Conservation (phyloP, 164 flowering plant genomes). For the Santalum album region DNA sequence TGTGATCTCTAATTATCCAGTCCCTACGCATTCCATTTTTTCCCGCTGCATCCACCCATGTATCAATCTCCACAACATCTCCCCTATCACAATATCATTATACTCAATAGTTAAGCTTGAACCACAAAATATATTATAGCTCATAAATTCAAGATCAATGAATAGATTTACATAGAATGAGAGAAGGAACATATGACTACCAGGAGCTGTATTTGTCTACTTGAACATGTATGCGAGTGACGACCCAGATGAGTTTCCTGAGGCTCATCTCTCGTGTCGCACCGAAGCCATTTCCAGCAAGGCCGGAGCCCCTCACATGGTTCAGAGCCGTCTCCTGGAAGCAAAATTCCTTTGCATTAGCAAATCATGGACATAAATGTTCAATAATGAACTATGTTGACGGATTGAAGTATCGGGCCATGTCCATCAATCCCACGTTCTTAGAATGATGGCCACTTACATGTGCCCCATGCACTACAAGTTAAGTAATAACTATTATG, state of each 20-base stretch:
- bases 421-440: no score
- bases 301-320: slow-evolving; percentile 60
- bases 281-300: slow-evolving; percentile 64
- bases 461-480: no score
- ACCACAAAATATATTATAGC: no score
- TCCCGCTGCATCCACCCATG: slow-evolving; percentile 80
- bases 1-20: slow-evolving; percentile 62
- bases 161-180: no score
- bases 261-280: slow-evolving; percentile 71
- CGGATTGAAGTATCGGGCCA: no score
- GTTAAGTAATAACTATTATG: no score
- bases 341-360: background rate
- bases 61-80: slow-evolving; percentile 71
- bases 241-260: slow-evolving; percentile 75
- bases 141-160: no score
- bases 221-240: slow-evolving; percentile 61
- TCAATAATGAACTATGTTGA: background rate
- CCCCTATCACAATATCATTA: slow-evolving; percentile 56
- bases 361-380: background rate
- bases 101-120: no score
- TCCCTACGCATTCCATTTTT: slow-evolving; percentile 84
- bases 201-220: slow-evolving; percentile 59
- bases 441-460: no score
- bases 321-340: slow-evolving; percentile 73
- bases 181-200: slow-evolving; percentile 21